A percentile compares a stretch with the other conserved stretches of the same genome.
Evolutionary conservation across 2,329 filamentous ascomycete species (phyloP).

Genomic region (Xylaria polymorpha): DNA sequence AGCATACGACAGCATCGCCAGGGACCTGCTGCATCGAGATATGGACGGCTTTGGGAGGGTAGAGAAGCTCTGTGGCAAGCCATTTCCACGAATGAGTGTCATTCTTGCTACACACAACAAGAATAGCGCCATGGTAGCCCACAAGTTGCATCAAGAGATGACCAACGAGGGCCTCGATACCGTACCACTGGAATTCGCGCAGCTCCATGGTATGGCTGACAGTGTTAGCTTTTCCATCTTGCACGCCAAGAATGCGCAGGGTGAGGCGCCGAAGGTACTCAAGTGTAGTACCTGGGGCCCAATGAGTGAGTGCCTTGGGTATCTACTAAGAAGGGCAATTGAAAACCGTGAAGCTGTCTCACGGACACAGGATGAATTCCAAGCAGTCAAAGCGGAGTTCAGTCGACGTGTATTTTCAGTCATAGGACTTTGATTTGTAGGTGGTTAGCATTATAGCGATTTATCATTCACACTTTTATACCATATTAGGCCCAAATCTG

Average conservation of each 20-base stretch:
- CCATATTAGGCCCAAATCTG: no score
- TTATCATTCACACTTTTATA: neutral
- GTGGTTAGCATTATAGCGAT: neutral
- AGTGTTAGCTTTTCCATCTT: slow-evolving; percentile 17
- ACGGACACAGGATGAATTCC: slow-evolving; percentile 17
- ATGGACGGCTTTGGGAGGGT: neutral
- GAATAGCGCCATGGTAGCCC: slow-evolving; percentile 12
- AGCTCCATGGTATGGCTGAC: slow-evolving; percentile 21
- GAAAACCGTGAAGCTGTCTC: slow-evolving; percentile 20
- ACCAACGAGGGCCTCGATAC: neutral
- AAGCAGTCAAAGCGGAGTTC: slow-evolving; percentile 9
- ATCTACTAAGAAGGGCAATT: slow-evolving; percentile 9
- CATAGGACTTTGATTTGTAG: slow-evolving; percentile 7
- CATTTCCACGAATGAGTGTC: slow-evolving; percentile 10
- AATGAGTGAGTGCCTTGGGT: slow-evolving; percentile 9
- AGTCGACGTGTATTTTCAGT: slow-evolving; percentile 3
- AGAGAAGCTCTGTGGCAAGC: neutral
- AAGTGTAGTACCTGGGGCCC: slow-evolving; percentile 24
- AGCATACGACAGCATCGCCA: slow-evolving; percentile 1
- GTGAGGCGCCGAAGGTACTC: slow-evolving; percentile 4
- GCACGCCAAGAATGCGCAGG: slow-evolving; percentile 2
- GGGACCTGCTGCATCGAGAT: slow-evolving; percentile 8
- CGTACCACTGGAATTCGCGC: slow-evolving; percentile 14
- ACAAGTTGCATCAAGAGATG: slow-evolving; percentile 13
- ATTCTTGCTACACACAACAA: slow-evolving; percentile 18